phyloP scores from a whole-genome alignment of 805 yeast genomes.

The Saturnispora quitensis region DNA sequence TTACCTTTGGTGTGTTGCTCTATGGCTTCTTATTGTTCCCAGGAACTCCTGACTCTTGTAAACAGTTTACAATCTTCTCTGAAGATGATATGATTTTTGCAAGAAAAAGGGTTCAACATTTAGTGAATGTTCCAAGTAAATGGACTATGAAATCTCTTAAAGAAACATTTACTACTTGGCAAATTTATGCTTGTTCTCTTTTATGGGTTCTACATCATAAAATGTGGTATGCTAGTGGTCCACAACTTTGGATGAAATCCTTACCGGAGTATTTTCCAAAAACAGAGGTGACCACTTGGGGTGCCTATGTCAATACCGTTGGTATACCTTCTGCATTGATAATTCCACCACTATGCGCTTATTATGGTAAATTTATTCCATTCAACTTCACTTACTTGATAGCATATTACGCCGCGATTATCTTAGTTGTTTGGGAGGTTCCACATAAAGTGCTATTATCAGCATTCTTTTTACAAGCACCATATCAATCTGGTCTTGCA shows the following conservation, averaged over 20 bases:
- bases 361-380: slow-evolving; percentile 21
- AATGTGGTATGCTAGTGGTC: slow-evolving; percentile 23
- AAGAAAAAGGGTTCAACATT: slow-evolving; percentile 33
- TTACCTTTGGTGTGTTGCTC: slow-evolving; percentile 50
- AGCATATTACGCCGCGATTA: slow-evolving; percentile 11
- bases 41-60: slow-evolving; percentile 32
- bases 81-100: slow-evolving; percentile 38
- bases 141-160: slow-evolving; percentile 31
- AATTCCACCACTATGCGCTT: slow-evolving; percentile 33
- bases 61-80: slow-evolving; percentile 30
- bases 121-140: slow-evolving; percentile 30
- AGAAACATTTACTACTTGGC: slow-evolving; percentile 39
- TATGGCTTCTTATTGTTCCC: slow-evolving; percentile 54
- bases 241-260: slow-evolving; percentile 21
- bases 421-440: slow-evolving; percentile 12
- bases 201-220: slow-evolving; percentile 27
- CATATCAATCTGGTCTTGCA: slow-evolving; percentile 14
- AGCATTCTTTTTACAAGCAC: slow-evolving; percentile 31
- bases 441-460: slow-evolving; percentile 26
- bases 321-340: slow-evolving; percentile 19
- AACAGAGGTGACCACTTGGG: slow-evolving; percentile 14
- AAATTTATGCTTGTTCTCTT: slow-evolving; percentile 16
- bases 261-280: slow-evolving; percentile 11
- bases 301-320: slow-evolving; percentile 9
- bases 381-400: slow-evolving; percentile 1